These are phyloP conservation scores for Sarocladium strictum DNA, from an alignment of 2,329 filamentous ascomycete species.

Conservation along the genomic window DNA sequence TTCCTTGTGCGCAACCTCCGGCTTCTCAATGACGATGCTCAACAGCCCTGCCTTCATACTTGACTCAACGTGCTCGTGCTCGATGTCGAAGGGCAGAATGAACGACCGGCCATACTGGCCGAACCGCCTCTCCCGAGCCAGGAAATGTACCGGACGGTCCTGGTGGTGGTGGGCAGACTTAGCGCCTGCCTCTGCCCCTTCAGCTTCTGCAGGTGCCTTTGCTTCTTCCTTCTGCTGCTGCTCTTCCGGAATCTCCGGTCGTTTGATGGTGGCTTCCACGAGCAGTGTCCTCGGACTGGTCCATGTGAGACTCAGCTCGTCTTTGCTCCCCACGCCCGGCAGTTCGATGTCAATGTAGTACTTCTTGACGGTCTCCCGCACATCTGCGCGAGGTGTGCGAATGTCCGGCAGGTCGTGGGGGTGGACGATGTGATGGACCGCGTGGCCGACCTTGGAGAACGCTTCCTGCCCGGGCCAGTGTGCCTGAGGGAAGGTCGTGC, in stretches of 20 bases:
- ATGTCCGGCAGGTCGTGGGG: not conserved
- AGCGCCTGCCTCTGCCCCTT: not conserved
- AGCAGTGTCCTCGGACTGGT: not conserved
- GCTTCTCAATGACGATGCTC: not conserved
- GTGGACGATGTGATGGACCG: not conserved
- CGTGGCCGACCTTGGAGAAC: not conserved
- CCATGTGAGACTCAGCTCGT: not conserved
- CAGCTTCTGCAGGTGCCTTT: not conserved
- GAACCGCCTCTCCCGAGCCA: not conserved
- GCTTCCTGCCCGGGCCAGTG: not conserved
- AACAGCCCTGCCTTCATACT: not conserved
- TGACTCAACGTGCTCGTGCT: not conserved
- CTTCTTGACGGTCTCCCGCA: not conserved
- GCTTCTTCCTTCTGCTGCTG: not conserved
- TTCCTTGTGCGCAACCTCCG: not conserved
- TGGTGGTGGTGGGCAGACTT: not conserved
- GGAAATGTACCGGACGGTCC: not conserved
- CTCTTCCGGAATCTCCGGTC: not conserved
- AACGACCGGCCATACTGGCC: not conserved
- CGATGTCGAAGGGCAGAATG: not conserved
- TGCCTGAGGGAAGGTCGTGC: not conserved
- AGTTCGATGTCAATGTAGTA: constrained; percentile 1
- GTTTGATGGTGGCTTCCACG: not conserved
- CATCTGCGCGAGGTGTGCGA: not conserved
- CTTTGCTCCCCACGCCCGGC: not conserved